Evolutionary conservation across 208 protist genomes (phyloP), one percentile per base, ranked within the genome.

Genomic region (Trypanosoma platydactyli): DNA sequence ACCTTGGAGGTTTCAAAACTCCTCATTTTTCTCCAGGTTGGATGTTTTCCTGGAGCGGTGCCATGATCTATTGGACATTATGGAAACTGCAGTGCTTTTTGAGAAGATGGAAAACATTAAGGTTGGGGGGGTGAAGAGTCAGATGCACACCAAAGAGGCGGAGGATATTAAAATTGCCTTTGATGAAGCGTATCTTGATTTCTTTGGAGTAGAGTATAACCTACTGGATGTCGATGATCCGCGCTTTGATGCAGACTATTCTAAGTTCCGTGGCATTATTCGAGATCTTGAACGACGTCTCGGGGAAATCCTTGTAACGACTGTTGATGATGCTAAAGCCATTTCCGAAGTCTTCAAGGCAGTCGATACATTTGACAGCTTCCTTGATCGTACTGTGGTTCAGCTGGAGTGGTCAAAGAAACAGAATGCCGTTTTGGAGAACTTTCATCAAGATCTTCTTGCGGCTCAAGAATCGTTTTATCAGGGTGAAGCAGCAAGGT

Each of bases 21-120:
- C 82, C 9, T 81, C 94, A 2, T 83, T 98, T n/a, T 99, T 99
- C 76, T 79, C 93, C 4, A 77, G 97, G 1, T 81, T 98, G 24
- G 95, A 98, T 74, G 75, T 84, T 1, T 99, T 98, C 80, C 74
- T 98, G 22, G 97, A 99, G 77, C 92, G 97, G 52, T 97, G 92
- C 78, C 92, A 98, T 83, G 96, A 98, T 76, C 69, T 98, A 15
- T 80, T 98, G 48, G 96, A 99, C 67, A 76, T 98, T 20, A 82
- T 96, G 58, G 92, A 98, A 76, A 97, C 91, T 1, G 88, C 93
- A n/a, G 78, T 97, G 11, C 75, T 98, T 33, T 99, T 98, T 81
- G 84, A 93, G 71, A 97, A 97, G 80, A 96, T 98, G 80, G 94
- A 98, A 62, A 97, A 84, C 59, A 93, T 98, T 74, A 91, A 97